Base-by-base conservation (phyloP, 2,329 filamentous ascomycete genomes). In the Ascochyta koolunga region DNA sequence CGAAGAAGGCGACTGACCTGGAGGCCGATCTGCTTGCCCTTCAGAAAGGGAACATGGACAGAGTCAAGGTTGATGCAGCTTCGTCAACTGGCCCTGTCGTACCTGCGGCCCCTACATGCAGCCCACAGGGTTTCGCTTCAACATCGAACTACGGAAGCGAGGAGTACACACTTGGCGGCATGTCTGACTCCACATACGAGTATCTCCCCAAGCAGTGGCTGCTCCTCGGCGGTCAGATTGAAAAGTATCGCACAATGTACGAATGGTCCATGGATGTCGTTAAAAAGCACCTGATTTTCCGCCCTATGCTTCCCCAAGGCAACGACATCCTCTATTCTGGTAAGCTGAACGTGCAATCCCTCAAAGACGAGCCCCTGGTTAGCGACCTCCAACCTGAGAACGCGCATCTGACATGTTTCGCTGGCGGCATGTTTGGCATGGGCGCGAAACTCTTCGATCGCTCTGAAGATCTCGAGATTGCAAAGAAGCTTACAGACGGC, bases 381-480 rank as follows among this genome's bases (percentile, higher is more conserved):
- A 42, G 61, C 6, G 58, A 63, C 29, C 64, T 78, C 0, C 63
- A 74, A 37, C 62, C 70, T 1, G 74, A 78, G 33, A 74, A 78
- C 10, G 83, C 87, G 53, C 89, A 91, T 67, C 77, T 90, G 2
- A 82, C 83, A 3, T 92, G 89, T 72, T 92, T 90, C 67, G 78
- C 83, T 3, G 89, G 89, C 6, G 89, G 88, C 9, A 86, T 89
- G 78, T 86, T 89, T 39, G 88, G 80, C 1, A 80, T 92, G 31
- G 86, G 83, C 1, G 85, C 88, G 1, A 84, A 82, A 55, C 77
- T 91, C 22, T 83, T 89, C 58, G 65, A 78, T 39, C 78, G 76
- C 1, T 77, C 78, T 0, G 77, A 82, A 4, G 83, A 88, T 33
- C 69, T 89, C 7, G 75, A 80, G 2, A 77, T 83, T 16, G 86